phyloP scores from a whole-genome alignment of 1,139 yeast species.

The Nakaseomyces nivariensis region DNA sequence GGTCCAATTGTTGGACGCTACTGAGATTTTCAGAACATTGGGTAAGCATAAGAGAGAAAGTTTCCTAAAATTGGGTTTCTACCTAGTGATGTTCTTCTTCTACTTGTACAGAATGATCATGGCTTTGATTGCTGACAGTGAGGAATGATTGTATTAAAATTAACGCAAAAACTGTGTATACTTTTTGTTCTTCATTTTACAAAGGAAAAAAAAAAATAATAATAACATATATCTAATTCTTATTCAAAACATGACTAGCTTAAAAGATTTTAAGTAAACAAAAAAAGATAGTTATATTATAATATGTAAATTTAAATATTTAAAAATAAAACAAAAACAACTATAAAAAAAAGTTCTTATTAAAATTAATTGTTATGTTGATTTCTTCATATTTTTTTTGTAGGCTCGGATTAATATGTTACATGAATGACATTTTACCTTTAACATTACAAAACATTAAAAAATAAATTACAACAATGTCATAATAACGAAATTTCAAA shows the following conservation, averaged over 20 bases:
- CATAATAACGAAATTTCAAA: not conserved
- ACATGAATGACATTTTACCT: no score
- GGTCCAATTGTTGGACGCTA: conserved; percentile 88
- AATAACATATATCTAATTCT: no score
- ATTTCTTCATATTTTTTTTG: no score
- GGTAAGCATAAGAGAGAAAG: conserved; percentile 89
- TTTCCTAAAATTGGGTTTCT: conserved; percentile 84
- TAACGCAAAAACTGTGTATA: not conserved
- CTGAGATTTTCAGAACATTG: conserved; percentile 93
- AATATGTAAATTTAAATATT: not conserved
- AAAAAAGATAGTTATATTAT: not conserved
- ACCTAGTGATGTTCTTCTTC: conserved; percentile 85
- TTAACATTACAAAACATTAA: not conserved
- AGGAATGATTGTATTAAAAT: conserved; percentile 8
- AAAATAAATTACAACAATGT: not conserved
- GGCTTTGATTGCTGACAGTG: conserved; percentile 66
- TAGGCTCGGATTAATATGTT: not conserved
- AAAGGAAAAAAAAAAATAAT: no score
- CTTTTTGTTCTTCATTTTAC: not conserved
- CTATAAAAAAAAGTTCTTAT: not conserved
- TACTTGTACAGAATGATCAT: conserved; percentile 95
- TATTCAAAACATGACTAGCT: no score
- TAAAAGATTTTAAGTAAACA: not conserved
- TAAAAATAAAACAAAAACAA: not conserved
- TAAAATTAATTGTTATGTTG: no score